These are phyloP conservation scores for Globisporangium sylvaticum DNA, from an alignment of 352 stramenopile genomes.

Conservation along the genomic window DNA sequence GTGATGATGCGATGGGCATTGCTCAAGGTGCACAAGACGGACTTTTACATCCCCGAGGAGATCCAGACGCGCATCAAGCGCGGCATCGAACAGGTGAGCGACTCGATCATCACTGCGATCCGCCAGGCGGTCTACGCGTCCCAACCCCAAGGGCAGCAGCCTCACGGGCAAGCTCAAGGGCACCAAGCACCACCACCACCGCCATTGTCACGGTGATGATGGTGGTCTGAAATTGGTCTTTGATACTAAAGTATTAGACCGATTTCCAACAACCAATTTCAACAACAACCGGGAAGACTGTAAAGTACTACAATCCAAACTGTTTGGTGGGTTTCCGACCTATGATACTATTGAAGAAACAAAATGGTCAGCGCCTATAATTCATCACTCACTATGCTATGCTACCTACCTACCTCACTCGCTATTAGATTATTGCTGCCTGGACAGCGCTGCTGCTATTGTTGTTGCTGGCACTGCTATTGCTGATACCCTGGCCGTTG, in stretches of 20 bases:
- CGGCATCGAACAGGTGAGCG: slow-evolving; percentile 11
- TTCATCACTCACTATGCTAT: not conserved
- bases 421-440: slow-evolving; percentile 6
- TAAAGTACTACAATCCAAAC: no score
- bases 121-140: slow-evolving; percentile 8
- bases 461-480: not conserved
- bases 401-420: not conserved
- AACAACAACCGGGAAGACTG: no score
- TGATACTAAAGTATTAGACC: not conserved
- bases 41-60: slow-evolving; percentile 10
- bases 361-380: not conserved
- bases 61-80: slow-evolving; percentile 8
- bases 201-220: not conserved
- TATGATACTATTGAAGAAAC: not conserved
- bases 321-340: no score
- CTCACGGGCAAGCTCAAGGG: not conserved
- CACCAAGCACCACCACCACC: not conserved
- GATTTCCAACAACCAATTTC: not conserved
- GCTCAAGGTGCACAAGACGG: slow-evolving; percentile 11
- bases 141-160: not conserved
- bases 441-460: not conserved
- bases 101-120: slow-evolving; percentile 13
- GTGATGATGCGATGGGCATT: slow-evolving; percentile 17
- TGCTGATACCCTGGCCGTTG: not conserved
- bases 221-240: not conserved